Evolutionary conservation across 192 early-diverging fungal genomes (phyloP).

Genomic region (Linnemannia exigua): DNA sequence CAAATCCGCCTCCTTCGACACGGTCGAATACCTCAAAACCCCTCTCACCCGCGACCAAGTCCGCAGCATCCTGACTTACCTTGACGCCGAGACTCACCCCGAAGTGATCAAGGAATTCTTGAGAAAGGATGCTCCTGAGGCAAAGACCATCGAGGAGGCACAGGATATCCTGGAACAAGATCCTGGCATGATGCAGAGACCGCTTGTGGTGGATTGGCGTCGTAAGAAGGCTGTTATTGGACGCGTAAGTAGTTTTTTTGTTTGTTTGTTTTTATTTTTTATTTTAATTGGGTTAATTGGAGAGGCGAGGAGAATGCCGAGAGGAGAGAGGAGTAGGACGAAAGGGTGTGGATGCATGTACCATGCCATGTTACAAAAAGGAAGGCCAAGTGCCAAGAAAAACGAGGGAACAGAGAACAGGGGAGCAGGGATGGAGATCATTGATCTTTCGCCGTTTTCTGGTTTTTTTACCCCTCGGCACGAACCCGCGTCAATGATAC

Average conservation of each 20-base stretch:
- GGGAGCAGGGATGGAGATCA: neutral
- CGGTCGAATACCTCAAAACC: conserved; percentile 38
- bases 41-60: conserved; percentile 30
- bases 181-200: conserved; percentile 38
- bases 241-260: conserved; percentile 33
- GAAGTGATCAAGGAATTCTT: conserved; percentile 28
- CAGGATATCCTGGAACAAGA: conserved; percentile 32
- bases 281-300: neutral
- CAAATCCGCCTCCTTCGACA: conserved; percentile 22
- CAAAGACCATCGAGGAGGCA: conserved; percentile 18
- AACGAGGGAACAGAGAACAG: no score
- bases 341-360: no score
- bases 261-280: neutral
- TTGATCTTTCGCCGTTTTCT: neutral
- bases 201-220: conserved; percentile 44
- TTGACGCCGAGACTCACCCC: conserved; percentile 31
- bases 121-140: conserved; percentile 50
- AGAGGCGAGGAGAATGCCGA: neutral
- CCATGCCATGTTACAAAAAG: neutral
- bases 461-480: no score
- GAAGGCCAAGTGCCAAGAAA: neutral
- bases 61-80: conserved; percentile 31
- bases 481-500: no score
- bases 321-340: no score
- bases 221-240: conserved; percentile 44